These are phyloP conservation scores for Globisporangium lucens DNA, from an alignment of 352 stramenopile genomes.

Conservation along the genomic window DNA sequence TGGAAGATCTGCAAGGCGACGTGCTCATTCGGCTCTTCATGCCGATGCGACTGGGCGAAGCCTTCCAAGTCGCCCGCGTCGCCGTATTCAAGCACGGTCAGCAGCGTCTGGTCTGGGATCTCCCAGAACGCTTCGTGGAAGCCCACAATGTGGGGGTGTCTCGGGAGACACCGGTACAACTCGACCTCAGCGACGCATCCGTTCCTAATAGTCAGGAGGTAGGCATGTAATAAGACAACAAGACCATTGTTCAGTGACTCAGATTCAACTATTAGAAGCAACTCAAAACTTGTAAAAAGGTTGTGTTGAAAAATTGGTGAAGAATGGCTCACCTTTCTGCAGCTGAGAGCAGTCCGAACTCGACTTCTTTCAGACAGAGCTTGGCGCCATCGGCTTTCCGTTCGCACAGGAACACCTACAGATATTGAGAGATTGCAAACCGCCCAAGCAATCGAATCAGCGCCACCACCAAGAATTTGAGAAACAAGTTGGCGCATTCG, in stretches of 20 bases:
- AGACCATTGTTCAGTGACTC: neutral
- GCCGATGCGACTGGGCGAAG: constrained; percentile 22
- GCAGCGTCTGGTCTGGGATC: constrained; percentile 22
- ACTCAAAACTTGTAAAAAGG: no score
- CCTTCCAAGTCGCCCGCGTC: constrained; percentile 56
- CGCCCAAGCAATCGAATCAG: neutral
- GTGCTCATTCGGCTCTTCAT: constrained; percentile 10
- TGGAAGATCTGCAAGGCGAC: constrained; percentile 31
- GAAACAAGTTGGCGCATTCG: neutral
- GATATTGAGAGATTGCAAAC: neutral
- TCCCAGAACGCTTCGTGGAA: constrained; percentile 60
- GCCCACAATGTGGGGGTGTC: constrained; percentile 49
- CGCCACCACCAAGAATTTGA: neutral
- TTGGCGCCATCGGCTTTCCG: constrained; percentile 18
- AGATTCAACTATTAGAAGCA: neutral
- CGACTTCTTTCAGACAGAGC: constrained; percentile 61
- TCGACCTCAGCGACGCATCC: constrained; percentile 46
- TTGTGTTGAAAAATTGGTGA: neutral
- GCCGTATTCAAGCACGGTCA: constrained; percentile 71
- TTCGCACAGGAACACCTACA: constrained; percentile 49
- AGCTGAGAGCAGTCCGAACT: constrained; percentile 40
- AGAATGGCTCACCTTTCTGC: constrained; percentile 32
- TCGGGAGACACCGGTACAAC: constrained; percentile 42
- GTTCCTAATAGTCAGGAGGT: constrained; percentile 16
- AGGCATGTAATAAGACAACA: neutral